A percentile compares a stretch with the other conserved stretches of the same genome.
Evolutionary conservation across 2,329 filamentous ascomycete species (phyloP).

Genomic region (Ceratocystiopsis minuta): DNA sequence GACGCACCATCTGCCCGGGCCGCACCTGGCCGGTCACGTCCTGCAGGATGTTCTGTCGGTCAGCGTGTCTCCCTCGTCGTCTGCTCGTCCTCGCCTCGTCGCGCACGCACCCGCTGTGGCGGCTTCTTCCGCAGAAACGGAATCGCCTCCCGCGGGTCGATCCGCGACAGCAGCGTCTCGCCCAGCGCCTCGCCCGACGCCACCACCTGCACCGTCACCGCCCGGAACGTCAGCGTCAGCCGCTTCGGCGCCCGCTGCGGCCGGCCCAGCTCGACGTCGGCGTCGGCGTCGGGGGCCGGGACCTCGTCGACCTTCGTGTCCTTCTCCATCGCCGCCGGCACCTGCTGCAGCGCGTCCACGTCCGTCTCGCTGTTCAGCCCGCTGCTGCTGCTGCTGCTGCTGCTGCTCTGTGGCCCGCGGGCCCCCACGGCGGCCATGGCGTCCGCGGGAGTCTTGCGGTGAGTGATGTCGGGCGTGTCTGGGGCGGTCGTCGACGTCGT

Average conservation of each 20-base stretch:
- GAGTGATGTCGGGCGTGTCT: no score
- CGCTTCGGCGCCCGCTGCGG: not conserved
- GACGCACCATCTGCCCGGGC: conserved; percentile 6
- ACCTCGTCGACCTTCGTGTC: not conserved
- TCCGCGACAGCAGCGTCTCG: conserved; percentile 6
- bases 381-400: conserved; percentile 1
- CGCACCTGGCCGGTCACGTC: conserved; percentile 2
- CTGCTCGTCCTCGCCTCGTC: not conserved
- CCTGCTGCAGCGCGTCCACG: not conserved
- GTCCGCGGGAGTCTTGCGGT: not conserved
- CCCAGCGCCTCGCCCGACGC: conserved; percentile 6
- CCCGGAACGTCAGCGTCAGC: conserved; percentile 7
- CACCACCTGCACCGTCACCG: conserved; percentile 5
- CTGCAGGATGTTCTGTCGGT: conserved; percentile 3
- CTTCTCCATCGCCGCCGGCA: no score
- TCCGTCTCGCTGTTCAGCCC: conserved; percentile 3
- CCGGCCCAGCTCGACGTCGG: not conserved
- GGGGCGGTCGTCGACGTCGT: no score
- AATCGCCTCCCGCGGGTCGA: conserved; percentile 3
- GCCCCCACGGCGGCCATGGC: not conserved
- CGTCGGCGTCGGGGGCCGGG: no score
- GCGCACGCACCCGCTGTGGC: not conserved
- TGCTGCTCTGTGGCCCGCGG: no score
- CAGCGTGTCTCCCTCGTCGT: not conserved
- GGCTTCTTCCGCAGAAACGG: not conserved